Conservation (phyloP, 2,329 filamentous ascomycete species). For the Aspergillus neoniger region DNA sequence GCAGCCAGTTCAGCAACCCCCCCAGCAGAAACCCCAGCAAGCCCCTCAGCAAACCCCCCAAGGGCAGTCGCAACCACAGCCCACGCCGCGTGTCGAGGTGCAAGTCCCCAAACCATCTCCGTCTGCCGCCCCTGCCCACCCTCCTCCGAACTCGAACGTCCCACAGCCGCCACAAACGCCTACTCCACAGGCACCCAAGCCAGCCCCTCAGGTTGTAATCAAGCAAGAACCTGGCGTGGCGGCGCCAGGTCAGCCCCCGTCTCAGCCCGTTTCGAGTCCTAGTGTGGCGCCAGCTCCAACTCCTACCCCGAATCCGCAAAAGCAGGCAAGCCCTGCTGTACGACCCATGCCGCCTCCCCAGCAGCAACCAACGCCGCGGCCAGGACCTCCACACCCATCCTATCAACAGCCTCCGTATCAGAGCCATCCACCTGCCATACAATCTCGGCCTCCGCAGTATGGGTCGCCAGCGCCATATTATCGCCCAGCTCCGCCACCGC, state of each 20-base stretch:
- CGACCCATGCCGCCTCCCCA: conserved; percentile 14
- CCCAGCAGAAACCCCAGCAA: conserved; percentile 8
- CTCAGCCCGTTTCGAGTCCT: conserved; percentile 18
- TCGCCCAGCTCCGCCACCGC: conserved; percentile 33
- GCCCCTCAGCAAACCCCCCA: conserved; percentile 7
- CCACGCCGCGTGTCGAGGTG: conserved; percentile 23
- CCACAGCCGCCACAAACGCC: conserved; percentile 19
- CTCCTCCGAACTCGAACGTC: conserved; percentile 11
- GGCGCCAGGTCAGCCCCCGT: conserved; percentile 14
- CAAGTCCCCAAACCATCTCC: conserved; percentile 19
- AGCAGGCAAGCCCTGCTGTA: conserved; percentile 18
- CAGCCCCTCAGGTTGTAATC: conserved; percentile 19
- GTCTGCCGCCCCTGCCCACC: conserved; percentile 5
- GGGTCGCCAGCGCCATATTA: conserved; percentile 38
- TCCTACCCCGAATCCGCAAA: conserved; percentile 15
- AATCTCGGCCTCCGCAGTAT: conserved; percentile 40
- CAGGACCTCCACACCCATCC: conserved; percentile 31
- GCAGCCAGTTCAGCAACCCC: conserved; percentile 9
- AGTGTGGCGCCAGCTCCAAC: conserved; percentile 11
- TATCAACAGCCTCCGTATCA: conserved; percentile 37
- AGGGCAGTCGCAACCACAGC: conserved; percentile 12
- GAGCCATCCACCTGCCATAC: conserved; percentile 34
- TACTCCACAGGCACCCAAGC: conserved; percentile 18
- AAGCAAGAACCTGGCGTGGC: conserved; percentile 33
- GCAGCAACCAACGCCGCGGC: conserved; percentile 27